Base-by-base conservation (phyloP, 2,329 filamentous ascomycete genomes). In the Delphinella strobiligena region DNA sequence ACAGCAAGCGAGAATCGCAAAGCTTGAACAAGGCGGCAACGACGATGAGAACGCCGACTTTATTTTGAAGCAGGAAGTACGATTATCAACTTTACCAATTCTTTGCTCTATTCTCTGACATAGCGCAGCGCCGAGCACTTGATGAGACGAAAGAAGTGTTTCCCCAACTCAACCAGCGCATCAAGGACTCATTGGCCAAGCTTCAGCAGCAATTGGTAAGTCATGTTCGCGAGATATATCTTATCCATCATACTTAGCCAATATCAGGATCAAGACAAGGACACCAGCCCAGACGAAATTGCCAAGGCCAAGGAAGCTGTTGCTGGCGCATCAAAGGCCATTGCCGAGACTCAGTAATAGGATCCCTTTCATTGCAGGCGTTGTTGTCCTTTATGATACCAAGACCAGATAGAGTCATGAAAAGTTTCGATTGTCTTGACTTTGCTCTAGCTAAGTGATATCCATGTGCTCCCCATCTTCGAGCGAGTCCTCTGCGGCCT, bases 141-240 rank as follows among this genome's bases (percentile, higher is more conserved):
- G 78, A 87, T 48, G 84, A 98, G 64, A 96, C 91, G 7, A 82
- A 82, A 57, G 82, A 78, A 41, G 76, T 96, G 19, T 82, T 96
- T 51, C 80, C 71, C 2, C 75, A 75, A 2, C 63, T 96, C 48
- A 74, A 73, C 51, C 59, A 74, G 54, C 80, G 84, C 54, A 86
- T 95, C 50, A 63, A 61, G 34, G 75, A 80, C 41, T 80, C 86
- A 1, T 66, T 88, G 31, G 67, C 72, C 42, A 84, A 79, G 55
- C 68, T 95, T 36, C 78, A 93, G 62, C 74, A 81, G 49, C 71
- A 85, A 59, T 67, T 95, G 51, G 83, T 87, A 50, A 65, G 74
- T 74, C 68, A 50, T 32, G 15, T 22, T 37, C 27, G n/a, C 15
- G 15, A 16, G 12, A 12, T 12, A 22, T 5, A 14, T 12, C 30